Percentiles rank a stretch among this genome's conserved stretches.
Conservation (phyloP, 2,329 filamentous ascomycete species). For the Curvularia eragrostidis region DNA sequence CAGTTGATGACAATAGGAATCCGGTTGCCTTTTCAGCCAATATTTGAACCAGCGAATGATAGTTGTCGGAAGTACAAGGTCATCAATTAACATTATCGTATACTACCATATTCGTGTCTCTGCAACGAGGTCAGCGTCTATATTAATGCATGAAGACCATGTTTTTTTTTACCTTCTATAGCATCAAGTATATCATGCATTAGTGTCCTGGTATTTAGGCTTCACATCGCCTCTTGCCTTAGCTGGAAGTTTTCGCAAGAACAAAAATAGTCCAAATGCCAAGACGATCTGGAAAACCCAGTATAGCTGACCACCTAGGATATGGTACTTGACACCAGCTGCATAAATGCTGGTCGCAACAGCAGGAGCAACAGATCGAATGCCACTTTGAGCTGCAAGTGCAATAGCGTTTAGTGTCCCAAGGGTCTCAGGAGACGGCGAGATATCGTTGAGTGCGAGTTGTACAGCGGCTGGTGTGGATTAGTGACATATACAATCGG, state of each 20-base stretch:
- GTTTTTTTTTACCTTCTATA: neutral
- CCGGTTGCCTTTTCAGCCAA: neutral
- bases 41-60: neutral
- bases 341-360: slow-evolving; percentile 73
- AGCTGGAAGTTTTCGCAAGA: slow-evolving; percentile 34
- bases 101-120: neutral
- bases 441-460: slow-evolving; percentile 76
- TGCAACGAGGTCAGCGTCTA: too few relatives aligned
- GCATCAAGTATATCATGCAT: neutral
- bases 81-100: neutral
- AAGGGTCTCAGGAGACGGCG: slow-evolving; percentile 68
- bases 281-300: slow-evolving; percentile 63
- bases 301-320: slow-evolving; percentile 69
- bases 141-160: neutral
- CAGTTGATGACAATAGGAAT: neutral
- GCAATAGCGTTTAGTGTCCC: slow-evolving; percentile 75
- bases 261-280: slow-evolving; percentile 23
- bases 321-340: slow-evolving; percentile 66
- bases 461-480: slow-evolving; percentile 63
- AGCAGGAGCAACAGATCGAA: slow-evolving; percentile 71
- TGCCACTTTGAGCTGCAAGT: slow-evolving; percentile 65
- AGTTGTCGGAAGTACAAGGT: neutral
- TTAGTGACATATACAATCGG: slow-evolving; percentile 6
- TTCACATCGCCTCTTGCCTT: slow-evolving; percentile 29
- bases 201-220: neutral